Percentiles rank a stretch among this genome's conserved stretches.
Evolutionary conservation across 2,329 filamentous ascomycete genomes (phyloP).

Genomic region (Xylaria sp.): DNA sequence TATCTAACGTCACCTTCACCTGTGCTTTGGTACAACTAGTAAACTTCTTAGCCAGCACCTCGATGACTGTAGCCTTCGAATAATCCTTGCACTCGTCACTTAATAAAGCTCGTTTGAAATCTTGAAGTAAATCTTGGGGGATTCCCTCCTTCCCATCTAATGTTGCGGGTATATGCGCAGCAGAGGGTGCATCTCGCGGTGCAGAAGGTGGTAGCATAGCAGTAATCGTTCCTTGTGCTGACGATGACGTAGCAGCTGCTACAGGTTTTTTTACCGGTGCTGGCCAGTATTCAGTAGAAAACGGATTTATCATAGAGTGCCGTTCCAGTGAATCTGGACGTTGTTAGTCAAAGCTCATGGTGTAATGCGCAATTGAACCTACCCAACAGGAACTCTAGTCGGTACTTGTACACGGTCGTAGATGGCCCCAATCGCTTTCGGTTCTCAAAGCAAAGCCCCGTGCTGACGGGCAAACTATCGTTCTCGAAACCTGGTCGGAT

Average conservation of each 20-base stretch:
- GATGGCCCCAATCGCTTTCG: slow-evolving; percentile 58
- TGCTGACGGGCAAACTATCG: slow-evolving; percentile 79
- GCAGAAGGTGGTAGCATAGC: slow-evolving; percentile 43
- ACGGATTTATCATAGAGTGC: slow-evolving; percentile 79
- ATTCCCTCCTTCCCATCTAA: slow-evolving; percentile 56
- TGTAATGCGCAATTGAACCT: slow-evolving; percentile 51
- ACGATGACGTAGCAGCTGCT: slow-evolving; percentile 25
- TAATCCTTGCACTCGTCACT: slow-evolving; percentile 69
- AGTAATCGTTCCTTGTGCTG: slow-evolving; percentile 27
- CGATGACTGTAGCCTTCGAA: slow-evolving; percentile 79
- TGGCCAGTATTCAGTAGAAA: slow-evolving; percentile 83
- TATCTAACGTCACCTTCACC: slow-evolving; percentile 76
- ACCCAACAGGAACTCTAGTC: slow-evolving; percentile 81
- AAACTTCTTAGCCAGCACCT: slow-evolving; percentile 80
- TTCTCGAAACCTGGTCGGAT: slow-evolving; percentile 58
- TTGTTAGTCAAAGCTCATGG: slow-evolving; percentile 38
- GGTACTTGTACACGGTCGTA: slow-evolving; percentile 68
- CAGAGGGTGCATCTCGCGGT: slow-evolving; percentile 34
- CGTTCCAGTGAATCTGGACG: slow-evolving; percentile 58
- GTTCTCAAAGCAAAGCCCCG: slow-evolving; percentile 87
- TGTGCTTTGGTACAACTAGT: slow-evolving; percentile 75
- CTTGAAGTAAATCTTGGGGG: slow-evolving; percentile 66
- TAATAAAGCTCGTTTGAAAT: slow-evolving; percentile 77
- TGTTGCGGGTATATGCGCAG: slow-evolving; percentile 16
- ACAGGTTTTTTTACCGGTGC: slow-evolving; percentile 53